These are phyloP conservation scores for Aspergillus heteromorphus DNA, from an alignment of 495 filamentous ascomycete genomes.

Conservation along the genomic window DNA sequence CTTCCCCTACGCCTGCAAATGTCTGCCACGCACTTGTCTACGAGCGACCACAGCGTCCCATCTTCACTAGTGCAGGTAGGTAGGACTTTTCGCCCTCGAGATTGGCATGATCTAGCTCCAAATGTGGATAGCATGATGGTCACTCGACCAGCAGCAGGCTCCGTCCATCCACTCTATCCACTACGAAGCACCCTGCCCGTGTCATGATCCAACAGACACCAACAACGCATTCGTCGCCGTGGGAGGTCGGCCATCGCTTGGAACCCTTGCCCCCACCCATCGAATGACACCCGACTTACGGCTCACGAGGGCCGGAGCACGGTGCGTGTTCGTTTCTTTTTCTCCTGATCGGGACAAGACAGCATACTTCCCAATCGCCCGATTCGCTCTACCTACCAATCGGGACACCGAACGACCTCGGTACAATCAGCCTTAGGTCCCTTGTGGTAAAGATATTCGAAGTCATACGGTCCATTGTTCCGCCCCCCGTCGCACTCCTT, in stretches of 20 bases:
- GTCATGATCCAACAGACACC: not conserved
- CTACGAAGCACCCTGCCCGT: not conserved
- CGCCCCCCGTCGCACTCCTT: not conserved
- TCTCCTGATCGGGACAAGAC: not conserved
- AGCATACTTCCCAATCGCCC: not conserved
- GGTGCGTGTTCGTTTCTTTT: not conserved
- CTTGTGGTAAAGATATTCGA: not conserved
- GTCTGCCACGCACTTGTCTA: not conserved
- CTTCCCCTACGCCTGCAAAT: not conserved
- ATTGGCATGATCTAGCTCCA: not conserved
- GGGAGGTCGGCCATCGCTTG: not conserved
- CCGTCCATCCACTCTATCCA: not conserved
- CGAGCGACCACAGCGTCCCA: not conserved
- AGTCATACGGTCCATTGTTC: not conserved
- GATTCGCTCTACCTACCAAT: not conserved
- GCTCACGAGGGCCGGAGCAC: not conserved
- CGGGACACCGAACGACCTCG: not conserved
- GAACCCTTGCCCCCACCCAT: not conserved
- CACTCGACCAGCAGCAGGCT: not conserved
- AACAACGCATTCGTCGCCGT: not conserved
- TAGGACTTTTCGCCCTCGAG: not conserved
- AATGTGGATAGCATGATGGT: not conserved
- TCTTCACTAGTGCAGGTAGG: not conserved
- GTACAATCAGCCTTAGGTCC: not conserved
- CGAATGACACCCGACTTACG: not conserved